Evolutionary conservation across 352 stramenopile genomes (phyloP), one percentile per base, ranked within the genome.

Genomic region (Thalassiosira livingstoniorum): DNA sequence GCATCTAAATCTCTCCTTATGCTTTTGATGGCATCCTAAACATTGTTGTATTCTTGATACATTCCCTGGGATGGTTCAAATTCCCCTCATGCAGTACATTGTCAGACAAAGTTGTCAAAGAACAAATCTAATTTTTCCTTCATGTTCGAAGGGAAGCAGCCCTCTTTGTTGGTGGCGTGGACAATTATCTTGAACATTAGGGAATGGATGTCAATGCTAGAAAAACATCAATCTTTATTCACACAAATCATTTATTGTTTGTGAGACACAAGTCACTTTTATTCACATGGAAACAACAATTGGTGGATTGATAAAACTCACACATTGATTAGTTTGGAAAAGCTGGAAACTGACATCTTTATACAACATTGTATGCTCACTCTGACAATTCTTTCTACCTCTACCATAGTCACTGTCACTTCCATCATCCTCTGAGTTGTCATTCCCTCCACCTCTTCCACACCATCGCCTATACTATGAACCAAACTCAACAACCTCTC

Each of bases 331-430:
- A 98, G 85, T 1, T 97, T 92, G 0, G 80, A 90, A 75, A 95
- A 95, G 64, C 94, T 88, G 37, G 94, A 94, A 47, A 99, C 98
- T 87, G 99, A 93, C 94, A 21, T 88, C 93, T 83, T 99, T 98
- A 87, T 99, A 99, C 88, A 99, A 97, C 64, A 99, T 96, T 45
- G 97, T 97, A 37, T 98, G 92, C 58, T 96, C 97, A 80, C 98
- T 97, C 0, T 98, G 98, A 87, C 99, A 97, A 68, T 96, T 88
- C 43, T 31, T n/a, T 37, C 21, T 29, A 54, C 53, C 57, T 25
- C 32, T 45, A 21, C 65, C n/a, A n/a, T n/a, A n/a, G n/a, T n/a
- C n/a, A n/a, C n/a, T n/a, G n/a, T n/a, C n/a, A n/a, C n/a, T n/a
- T n/a, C n/a, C n/a, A n/a, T 29, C 63, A 31, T 84, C 75, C 5